A percentile compares a stretch with the other conserved stretches of the same genome.
These are phyloP conservation scores for Sporothrix luriei DNA, from an alignment of 2,329 filamentous ascomycete genomes.

Conservation along the genomic window DNA sequence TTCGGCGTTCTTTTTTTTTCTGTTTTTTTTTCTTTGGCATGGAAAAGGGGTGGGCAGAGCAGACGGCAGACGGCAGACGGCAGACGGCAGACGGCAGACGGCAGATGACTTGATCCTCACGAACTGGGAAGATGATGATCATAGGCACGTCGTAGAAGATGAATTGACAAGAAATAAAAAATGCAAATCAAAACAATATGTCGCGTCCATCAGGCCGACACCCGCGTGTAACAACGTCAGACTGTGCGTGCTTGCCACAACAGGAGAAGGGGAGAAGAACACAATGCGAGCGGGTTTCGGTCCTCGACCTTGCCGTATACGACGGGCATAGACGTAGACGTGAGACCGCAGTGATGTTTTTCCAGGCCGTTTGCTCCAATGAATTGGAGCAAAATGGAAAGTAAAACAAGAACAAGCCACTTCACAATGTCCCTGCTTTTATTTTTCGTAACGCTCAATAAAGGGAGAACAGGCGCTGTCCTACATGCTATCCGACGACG, in stretches of 20 bases:
- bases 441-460: too few species aligned
- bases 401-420: neutral
- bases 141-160: neutral
- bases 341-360: neutral
- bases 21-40: constrained; percentile 4
- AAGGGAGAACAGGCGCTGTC: neutral
- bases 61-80: too few species aligned
- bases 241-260: constrained; percentile 8
- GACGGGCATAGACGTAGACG: neutral
- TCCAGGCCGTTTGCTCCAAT: too few species aligned
- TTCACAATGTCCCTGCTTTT: neutral
- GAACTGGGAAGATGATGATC: neutral
- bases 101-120: neutral
- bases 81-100: neutral
- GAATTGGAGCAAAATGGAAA: neutral
- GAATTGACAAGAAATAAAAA: neutral
- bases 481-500: neutral
- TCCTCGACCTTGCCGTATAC: too few species aligned
- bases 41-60: neutral
- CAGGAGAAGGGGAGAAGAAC: neutral
- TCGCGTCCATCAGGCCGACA: neutral
- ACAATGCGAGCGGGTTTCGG: too few species aligned
- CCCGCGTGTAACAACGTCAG: neutral
- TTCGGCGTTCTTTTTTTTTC: constrained; percentile 17
- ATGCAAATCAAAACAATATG: neutral